Evolutionary conservation across 805 yeast genomes (phyloP).

Genomic region (Teunomyces kruisii): DNA sequence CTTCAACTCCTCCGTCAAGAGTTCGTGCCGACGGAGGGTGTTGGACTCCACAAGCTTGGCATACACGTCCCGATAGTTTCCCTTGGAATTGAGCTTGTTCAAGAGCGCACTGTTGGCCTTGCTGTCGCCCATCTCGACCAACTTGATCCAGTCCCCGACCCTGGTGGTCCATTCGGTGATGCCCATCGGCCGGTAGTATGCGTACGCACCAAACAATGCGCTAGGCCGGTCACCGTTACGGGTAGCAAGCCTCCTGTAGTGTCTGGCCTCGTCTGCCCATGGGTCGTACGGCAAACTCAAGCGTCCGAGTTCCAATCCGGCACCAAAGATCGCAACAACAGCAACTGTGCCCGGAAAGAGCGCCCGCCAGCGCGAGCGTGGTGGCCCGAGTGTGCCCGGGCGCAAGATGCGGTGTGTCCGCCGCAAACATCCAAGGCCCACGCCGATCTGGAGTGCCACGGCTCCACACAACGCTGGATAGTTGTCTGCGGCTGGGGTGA

Average conservation of each 20-base stretch:
- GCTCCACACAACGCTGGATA: constrained; percentile 51
- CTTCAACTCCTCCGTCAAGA: constrained; percentile 25
- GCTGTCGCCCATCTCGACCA: constrained; percentile 1
- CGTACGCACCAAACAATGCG: constrained; percentile 69
- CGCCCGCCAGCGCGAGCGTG: constrained; percentile 12
- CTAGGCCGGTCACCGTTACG: constrained; percentile 49
- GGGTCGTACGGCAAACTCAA: constrained; percentile 55
- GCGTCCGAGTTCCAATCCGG: constrained; percentile 58
- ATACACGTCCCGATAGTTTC: constrained; percentile 32
- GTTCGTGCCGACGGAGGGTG: constrained; percentile 13
- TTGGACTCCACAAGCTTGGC: constrained; percentile 25
- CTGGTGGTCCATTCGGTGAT: constrained; percentile 34
- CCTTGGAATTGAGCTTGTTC: constrained; percentile 15
- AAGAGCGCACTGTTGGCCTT: constrained; percentile 6
- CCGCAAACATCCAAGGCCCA: constrained; percentile 39
- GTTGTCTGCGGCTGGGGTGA: constrained; percentile 73
- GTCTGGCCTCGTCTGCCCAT: constrained; percentile 67
- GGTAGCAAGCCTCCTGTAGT: constrained; percentile 51
- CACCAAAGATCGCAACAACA: constrained; percentile 46
- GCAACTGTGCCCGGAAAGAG: constrained; percentile 34
- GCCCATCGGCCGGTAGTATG: constrained; percentile 53
- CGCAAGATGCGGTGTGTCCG: constrained; percentile 16
- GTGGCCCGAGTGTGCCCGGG: constrained; percentile 1
- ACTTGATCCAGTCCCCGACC: constrained; percentile 12
- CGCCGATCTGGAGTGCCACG: constrained; percentile 50